Evolutionary conservation across 495 filamentous ascomycete species (phyloP).

Genomic region (Aspergillus diversus): DNA sequence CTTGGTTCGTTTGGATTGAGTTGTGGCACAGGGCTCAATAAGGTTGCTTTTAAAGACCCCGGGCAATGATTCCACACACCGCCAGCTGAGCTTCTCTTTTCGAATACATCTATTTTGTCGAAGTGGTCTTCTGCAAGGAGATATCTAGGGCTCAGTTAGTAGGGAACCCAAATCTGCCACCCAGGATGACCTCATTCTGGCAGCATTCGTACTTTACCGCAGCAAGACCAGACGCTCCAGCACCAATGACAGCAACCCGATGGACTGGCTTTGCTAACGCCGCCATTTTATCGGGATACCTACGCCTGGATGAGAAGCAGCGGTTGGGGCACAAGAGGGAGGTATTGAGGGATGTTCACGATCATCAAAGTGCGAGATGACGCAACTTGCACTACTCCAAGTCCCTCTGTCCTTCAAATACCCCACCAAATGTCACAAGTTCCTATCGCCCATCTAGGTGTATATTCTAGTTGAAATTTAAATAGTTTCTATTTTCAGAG

Average conservation of each 20-base stretch:
- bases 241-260: conserved; percentile 50
- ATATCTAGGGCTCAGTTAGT: conserved; percentile 54
- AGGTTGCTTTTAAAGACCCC: conserved; percentile 30
- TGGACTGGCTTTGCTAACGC: conserved; percentile 31
- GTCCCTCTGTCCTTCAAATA: no score
- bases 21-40: conserved; percentile 43
- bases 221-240: conserved; percentile 49
- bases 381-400: no score
- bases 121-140: conserved; percentile 75
- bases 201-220: conserved; percentile 41
- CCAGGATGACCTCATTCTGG: not conserved
- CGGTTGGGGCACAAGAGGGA: not conserved
- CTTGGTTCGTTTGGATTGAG: conserved; percentile 43
- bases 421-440: no score
- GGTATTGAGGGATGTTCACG: no score
- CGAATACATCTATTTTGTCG: conserved; percentile 72
- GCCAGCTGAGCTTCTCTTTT: conserved; percentile 74
- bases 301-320: not conserved
- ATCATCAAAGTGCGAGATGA: not conserved
- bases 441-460: no score
- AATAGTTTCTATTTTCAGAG: no score
- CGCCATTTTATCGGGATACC: conserved; percentile 21
- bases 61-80: conserved; percentile 78
- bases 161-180: not conserved
- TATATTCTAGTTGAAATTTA: no score